phyloP scores from a whole-genome alignment of 768 basidiomycete genomes.

The Dentipellis fragilis region DNA sequence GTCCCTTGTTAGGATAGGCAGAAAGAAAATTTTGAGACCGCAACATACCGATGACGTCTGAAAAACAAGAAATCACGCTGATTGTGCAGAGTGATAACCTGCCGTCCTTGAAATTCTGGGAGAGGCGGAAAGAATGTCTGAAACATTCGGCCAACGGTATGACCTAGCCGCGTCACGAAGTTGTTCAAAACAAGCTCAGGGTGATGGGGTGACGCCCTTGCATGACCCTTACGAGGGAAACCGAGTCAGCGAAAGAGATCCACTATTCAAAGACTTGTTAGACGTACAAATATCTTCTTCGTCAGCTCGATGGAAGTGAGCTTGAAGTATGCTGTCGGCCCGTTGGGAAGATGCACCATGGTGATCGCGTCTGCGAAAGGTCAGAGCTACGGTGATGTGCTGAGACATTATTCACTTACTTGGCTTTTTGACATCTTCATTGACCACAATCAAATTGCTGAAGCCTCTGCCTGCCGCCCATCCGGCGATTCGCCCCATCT shows the following conservation, averaged over 20 bases:
- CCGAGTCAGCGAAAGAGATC: neutral
- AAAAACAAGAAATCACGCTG: slow-evolving; percentile 98
- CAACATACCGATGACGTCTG: slow-evolving; percentile 75
- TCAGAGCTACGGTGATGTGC: slow-evolving; percentile 6
- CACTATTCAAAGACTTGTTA: neutral
- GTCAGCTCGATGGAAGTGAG: slow-evolving; percentile 82
- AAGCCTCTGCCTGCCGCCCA: slow-evolving; percentile 91
- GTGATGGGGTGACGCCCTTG: slow-evolving; percentile 82
- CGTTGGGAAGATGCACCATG: slow-evolving; percentile 79
- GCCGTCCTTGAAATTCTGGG: slow-evolving; percentile 91
- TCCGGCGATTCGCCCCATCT: slow-evolving; percentile 81
- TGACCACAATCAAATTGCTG: slow-evolving; percentile 84
- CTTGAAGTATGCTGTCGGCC: slow-evolving; percentile 94
- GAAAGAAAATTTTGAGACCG: slow-evolving; percentile 1
- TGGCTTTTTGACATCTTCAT: slow-evolving; percentile 90
- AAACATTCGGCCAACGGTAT: slow-evolving; percentile 90
- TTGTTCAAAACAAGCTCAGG: slow-evolving; percentile 94
- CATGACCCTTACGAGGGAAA: slow-evolving; percentile 58
- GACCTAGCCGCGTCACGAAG: slow-evolving; percentile 89
- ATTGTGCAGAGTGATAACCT: slow-evolving; percentile 95
- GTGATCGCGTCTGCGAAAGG: slow-evolving; percentile 75
- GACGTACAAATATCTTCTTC: slow-evolving; percentile 71
- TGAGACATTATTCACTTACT: slow-evolving; percentile 46
- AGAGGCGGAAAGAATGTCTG: slow-evolving; percentile 93
- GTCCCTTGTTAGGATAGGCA: neutral